These are phyloP conservation scores for Penicillium atrosanguineum DNA, from an alignment of 495 filamentous ascomycete species.

Conservation along the genomic window DNA sequence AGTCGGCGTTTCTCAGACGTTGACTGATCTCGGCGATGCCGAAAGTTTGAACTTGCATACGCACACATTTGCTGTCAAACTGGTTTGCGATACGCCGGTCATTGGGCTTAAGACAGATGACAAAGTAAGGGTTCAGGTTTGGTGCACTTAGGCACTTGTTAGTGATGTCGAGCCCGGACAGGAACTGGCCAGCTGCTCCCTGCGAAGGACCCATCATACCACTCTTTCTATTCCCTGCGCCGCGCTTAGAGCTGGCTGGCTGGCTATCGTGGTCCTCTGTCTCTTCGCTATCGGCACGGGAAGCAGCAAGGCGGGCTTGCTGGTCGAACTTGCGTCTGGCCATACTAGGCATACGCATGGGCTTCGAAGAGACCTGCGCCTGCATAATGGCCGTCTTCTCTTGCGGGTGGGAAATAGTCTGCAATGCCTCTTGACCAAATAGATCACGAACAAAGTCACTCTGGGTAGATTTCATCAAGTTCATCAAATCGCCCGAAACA, in stretches of 20 bases:
- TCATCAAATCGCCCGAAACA: conserved; percentile 94
- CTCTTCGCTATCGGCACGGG: conserved; percentile 46
- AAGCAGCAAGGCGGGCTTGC: conserved; percentile 32
- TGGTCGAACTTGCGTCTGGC: conserved; percentile 67
- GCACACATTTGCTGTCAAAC: conserved; percentile 97
- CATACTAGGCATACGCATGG: conserved; percentile 87
- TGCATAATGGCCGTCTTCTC: conserved; percentile 92
- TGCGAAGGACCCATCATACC: conserved; percentile 57
- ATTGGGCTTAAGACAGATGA: conserved; percentile 97
- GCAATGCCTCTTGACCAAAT: conserved; percentile 89
- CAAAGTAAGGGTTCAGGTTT: conserved; percentile 88
- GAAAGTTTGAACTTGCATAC: conserved; percentile 90
- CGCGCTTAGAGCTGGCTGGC: conserved; percentile 37
- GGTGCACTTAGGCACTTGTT: conserved; percentile 75
- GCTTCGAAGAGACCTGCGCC: conserved; percentile 92
- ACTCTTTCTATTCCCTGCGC: conserved; percentile 35
- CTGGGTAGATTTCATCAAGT: conserved; percentile 81
- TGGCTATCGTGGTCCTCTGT: conserved; percentile 52
- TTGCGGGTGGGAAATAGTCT: conserved; percentile 85
- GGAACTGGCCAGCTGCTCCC: conserved; percentile 88
- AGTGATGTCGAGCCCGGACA: conserved; percentile 84
- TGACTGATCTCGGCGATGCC: conserved; percentile 97
- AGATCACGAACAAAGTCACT: conserved; percentile 85
- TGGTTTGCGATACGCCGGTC: conserved; percentile 97
- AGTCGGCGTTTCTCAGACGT: conserved; percentile 85